Evolutionary conservation across 108 stramenopile genomes (phyloP), one percentile per base, ranked within the genome.

Genomic region (Discostella pseudostelligera): DNA sequence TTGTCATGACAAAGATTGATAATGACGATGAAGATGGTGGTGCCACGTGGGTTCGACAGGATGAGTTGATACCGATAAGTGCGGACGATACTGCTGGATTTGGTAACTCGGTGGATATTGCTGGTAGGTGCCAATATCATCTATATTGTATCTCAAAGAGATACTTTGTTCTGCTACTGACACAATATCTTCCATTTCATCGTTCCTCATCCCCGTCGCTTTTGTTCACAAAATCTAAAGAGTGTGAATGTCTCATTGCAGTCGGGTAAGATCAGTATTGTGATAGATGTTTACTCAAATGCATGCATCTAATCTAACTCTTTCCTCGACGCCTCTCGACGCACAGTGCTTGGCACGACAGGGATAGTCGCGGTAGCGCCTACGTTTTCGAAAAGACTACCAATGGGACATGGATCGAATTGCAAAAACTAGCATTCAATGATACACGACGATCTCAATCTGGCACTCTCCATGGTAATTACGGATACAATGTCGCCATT

Each of bases 341-440:
- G n/a, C n/a, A n/a, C n/a, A n/a, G n/a, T n/a, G n/a, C 56, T 14
- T 56, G 56, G 56, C 56, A 56, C 25, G 56, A 56, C 21, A 5
- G 56, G 2, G 26, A 56, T 1, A 32, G 12, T 32, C 56, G 56
- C 2, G 56, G 56, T 8, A 56, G 56, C 25, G 56, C 6, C 16
- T 29, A 56, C 25, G 39, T 56, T 8, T 56, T 29, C 21, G 56
- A 12, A 13, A 56, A 29, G 25, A 21, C 1, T 26, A 21, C 2
- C 48, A 20, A 6, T 21, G 56, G 26, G 25, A 3, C 14, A 26
- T 56, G 56, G 56, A 17, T 26, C 8, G 56, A 56, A 26, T 3
- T 39, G 2, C 56, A 56, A 32, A 28, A 32, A 3, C 28, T 56
- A 8, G 56, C 56, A 1, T 26, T 26, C 2, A 16, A 39, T 16